Evolutionary conservation across 169 alveolate species (phyloP).

Genomic region (Eimeria falciformis): DNA sequence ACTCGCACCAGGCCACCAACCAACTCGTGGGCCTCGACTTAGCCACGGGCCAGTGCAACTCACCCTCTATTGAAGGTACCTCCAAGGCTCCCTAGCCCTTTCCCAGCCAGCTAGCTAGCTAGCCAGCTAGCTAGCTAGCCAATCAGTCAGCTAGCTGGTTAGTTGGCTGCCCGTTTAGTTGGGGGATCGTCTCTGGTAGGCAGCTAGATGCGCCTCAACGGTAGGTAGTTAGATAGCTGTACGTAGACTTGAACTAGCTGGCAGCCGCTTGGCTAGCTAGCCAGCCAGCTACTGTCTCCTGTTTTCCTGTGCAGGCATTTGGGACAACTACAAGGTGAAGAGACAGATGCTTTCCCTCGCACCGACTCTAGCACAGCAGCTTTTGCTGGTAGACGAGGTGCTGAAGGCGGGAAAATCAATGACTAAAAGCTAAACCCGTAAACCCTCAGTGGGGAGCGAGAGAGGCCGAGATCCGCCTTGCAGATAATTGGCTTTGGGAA

Average conservation of each 20-base stretch:
- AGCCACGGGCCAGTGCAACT: constrained; percentile 93
- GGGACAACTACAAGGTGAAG: constrained; percentile 98
- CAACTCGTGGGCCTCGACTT: constrained; percentile 97
- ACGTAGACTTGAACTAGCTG: background rate
- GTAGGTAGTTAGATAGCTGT: background rate
- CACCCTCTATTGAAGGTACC: constrained; percentile 94
- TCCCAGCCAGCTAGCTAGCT: too few species aligned
- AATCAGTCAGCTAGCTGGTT: background rate
- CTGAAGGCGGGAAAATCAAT: constrained; percentile 98
- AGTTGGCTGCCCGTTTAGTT: background rate
- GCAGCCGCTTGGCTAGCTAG: background rate
- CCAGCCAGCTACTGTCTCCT: background rate
- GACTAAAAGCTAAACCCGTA: constrained; percentile 75
- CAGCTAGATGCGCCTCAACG: background rate
- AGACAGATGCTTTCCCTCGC: constrained; percentile 96
- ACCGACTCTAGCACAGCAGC: constrained; percentile 98
- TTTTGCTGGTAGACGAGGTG: constrained; percentile 98
- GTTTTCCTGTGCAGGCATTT: constrained; percentile 86
- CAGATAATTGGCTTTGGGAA: too few species aligned
- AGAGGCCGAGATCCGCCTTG: too few species aligned
- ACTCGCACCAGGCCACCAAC: constrained; percentile 88
- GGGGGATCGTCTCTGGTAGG: background rate
- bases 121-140: background rate
- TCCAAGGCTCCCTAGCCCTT: background rate
- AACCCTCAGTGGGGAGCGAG: background rate